Percentiles rank a stretch among this genome's conserved stretches.
These are phyloP conservation scores for Amanita brunnescens DNA, from an alignment of 768 basidiomycete species.

Conservation along the genomic window DNA sequence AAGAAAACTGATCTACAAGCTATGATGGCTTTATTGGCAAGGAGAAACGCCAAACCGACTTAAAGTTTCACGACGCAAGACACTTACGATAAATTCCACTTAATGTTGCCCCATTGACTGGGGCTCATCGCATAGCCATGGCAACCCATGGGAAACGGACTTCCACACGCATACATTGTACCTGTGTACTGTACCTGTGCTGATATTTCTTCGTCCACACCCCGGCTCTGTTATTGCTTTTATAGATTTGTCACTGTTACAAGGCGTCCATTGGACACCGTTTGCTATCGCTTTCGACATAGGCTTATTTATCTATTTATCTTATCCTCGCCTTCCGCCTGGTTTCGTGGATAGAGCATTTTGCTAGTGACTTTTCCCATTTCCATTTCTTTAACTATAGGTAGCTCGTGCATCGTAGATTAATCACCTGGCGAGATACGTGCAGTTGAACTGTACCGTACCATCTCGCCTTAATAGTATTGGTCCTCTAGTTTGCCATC, in stretches of 20 bases:
- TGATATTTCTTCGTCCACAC: not conserved
- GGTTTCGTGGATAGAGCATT: too few species aligned
- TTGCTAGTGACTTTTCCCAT: too few species aligned
- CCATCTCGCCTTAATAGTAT: not conserved
- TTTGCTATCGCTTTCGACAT: not conserved
- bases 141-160: not conserved
- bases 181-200: constrained; percentile 1
- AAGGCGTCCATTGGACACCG: not conserved
- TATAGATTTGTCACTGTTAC: not conserved
- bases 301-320: not conserved
- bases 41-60: too few species aligned
- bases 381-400: too few species aligned
- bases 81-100: not conserved
- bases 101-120: not conserved
- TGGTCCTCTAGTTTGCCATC: too few species aligned
- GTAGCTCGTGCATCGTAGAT: not conserved
- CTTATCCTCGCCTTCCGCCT: too few species aligned
- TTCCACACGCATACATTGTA: not conserved
- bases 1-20: constrained; percentile 22
- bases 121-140: not conserved
- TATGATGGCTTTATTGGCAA: too few species aligned
- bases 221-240: not conserved
- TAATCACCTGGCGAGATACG: not conserved
- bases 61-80: too few species aligned
- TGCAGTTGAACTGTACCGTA: not conserved